Evolutionary conservation across 495 filamentous ascomycete species (phyloP), one percentile per base, ranked within the genome.

Genomic region (Tuber borchii): DNA sequence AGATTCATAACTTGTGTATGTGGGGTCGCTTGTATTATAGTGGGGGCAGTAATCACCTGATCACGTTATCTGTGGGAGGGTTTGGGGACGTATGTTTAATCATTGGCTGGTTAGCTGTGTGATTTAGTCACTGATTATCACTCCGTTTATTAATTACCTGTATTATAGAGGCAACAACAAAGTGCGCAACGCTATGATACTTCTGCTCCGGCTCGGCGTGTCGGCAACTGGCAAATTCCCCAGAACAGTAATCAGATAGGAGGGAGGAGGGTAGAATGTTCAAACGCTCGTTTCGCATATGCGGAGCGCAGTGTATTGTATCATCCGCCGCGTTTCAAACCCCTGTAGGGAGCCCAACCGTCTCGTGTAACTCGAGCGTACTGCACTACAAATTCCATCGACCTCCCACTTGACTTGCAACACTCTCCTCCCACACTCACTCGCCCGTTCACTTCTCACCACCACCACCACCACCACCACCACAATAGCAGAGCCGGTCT

Each of bases 401-500:
- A 65, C 56, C 22, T 6, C 10, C 48, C 0, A 12, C 46, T 22
- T 22, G 20, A 56, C 8, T 56, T 56, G 2, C 48, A n/a, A 56
- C 48, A 9, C 48, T 56, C 48, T 56, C 48, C 46, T 48, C 7
- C 6, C 19, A 48, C 46, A 26, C 22, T 26, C 48, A n/a, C 22
- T 56, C 48, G 7, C 22, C 48, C 19, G n/a, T n/a, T 56, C 48
- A n/a, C 48, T 20, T 65, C 56, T n/a, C n/a, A n/a, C n/a, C n/a
- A n/a, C n/a, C n/a, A 31, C 26, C n/a, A 61, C 51, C n/a, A 65
- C 56, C n/a, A 31, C 39, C 39, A 40, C 39, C 2, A 40, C n/a
- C 19, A 75, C 45, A 46, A 44, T 22, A 77, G 12, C 8, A 74
- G 77, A 78, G 78, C 74, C 61, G 4, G 71, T 76, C 5, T 79